These are phyloP conservation scores for Schwanniomyces pseudopolymorphus DNA, from an alignment of 805 yeast genomes.

Conservation along the genomic window DNA sequence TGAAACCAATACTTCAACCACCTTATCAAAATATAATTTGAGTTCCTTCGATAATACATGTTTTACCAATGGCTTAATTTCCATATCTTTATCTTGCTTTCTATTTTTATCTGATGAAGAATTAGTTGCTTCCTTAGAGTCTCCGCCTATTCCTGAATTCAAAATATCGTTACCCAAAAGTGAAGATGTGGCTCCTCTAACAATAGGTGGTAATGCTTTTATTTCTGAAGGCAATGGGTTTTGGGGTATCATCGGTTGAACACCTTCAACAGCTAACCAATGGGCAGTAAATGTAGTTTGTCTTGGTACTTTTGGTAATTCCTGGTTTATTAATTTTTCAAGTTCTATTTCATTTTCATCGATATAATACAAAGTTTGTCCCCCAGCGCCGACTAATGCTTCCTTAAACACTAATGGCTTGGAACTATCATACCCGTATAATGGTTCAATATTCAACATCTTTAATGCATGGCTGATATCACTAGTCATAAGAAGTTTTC, in stretches of 20 bases:
- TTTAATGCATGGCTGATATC: constrained; percentile 82
- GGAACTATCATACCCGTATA: constrained; percentile 79
- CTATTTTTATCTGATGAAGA: constrained; percentile 17
- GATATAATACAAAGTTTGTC: constrained; percentile 88
- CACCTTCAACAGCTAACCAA: constrained; percentile 98
- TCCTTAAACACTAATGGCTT: constrained; percentile 78
- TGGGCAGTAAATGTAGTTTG: constrained; percentile 90
- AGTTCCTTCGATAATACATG: constrained; percentile 93
- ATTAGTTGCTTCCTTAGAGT: constrained; percentile 9
- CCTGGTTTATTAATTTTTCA: constrained; percentile 89
- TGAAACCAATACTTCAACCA: constrained; percentile 71
- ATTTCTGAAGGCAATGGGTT: constrained; percentile 86
- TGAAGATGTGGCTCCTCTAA: constrained; percentile 76
- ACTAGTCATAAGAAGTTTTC: constrained; percentile 74
- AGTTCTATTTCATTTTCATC: constrained; percentile 93
- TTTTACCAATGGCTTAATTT: constrained; percentile 85
- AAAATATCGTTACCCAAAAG: constrained; percentile 40
- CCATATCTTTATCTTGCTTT: constrained; percentile 47
- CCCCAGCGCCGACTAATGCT: constrained; percentile 80
- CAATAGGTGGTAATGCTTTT: constrained; percentile 69
- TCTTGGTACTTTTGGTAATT: constrained; percentile 93
- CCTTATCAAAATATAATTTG: constrained; percentile 89
- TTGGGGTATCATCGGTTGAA: constrained; percentile 96
- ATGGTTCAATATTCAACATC: constrained; percentile 88
- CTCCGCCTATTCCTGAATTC: constrained; percentile 23